Percentiles rank a stretch among this genome's conserved stretches.
Evolutionary conservation across 2,329 filamentous ascomycete genomes (phyloP).

Genomic region (Alternaria triticina): DNA sequence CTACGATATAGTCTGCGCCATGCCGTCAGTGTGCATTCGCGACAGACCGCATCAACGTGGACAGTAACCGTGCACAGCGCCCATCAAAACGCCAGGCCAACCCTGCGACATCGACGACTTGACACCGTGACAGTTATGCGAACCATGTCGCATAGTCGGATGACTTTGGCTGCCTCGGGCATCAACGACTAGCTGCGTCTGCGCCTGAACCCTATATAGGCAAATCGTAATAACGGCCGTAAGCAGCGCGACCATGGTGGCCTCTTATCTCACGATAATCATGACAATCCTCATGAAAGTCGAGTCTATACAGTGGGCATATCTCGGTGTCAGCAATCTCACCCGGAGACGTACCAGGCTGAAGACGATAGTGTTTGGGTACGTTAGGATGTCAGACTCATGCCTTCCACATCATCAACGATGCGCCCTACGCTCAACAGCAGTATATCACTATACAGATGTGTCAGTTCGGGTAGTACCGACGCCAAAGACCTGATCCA

Average conservation of each 20-base stretch:
- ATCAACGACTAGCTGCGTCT: neutral
- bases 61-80: neutral
- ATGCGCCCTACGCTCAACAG: neutral
- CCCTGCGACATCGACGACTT: neutral
- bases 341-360: neutral
- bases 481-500: neutral
- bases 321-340: neutral
- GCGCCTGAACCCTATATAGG: neutral
- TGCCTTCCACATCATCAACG: neutral
- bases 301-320: neutral
- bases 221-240: neutral
- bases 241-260: neutral
- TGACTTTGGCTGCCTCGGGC: neutral
- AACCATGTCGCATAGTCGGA: neutral
- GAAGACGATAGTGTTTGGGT: neutral
- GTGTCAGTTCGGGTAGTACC: neutral
- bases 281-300: neutral
- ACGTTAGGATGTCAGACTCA: neutral
- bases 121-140: neutral
- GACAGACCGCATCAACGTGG: neutral
- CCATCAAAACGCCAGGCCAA: neutral
- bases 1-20: neutral
- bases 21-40: neutral
- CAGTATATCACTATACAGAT: neutral
- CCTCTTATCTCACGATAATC: neutral